Percentiles rank a stretch among this genome's conserved stretches.
These are phyloP conservation scores for Cladorrhinum sp. DNA, from an alignment of 2,329 filamentous ascomycete genomes.

Conservation along the genomic window DNA sequence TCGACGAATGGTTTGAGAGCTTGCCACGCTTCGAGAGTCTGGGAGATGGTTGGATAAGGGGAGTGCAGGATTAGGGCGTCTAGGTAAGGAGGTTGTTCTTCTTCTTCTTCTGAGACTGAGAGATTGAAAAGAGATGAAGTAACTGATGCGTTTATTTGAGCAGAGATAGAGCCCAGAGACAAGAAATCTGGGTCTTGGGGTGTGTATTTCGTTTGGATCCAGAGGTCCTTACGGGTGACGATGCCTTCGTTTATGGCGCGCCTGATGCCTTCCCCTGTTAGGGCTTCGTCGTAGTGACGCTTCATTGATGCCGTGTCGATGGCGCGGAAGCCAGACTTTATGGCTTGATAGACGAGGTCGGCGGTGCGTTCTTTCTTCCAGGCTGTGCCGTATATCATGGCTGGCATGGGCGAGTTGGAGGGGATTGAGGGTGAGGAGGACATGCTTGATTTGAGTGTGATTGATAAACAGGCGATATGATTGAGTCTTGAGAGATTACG, in stretches of 20 bases:
- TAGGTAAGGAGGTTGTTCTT: constrained; percentile 48
- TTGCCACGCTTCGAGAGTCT: constrained; percentile 63
- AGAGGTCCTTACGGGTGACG: constrained; percentile 57
- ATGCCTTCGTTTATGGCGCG: constrained; percentile 57
- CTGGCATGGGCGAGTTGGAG: constrained; percentile 42
- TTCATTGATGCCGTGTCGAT: constrained; percentile 79
- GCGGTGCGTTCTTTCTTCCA: constrained; percentile 74
- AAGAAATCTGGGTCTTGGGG: constrained; percentile 56
- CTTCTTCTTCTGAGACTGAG: constrained; percentile 29
- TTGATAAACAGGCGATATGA: not conserved
- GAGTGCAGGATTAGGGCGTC: constrained; percentile 74
- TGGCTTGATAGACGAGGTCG: constrained; percentile 64
- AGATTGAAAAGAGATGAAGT: constrained; percentile 65
- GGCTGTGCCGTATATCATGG: constrained; percentile 74
- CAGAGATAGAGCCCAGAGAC: constrained; percentile 61
- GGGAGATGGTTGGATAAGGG: constrained; percentile 41
- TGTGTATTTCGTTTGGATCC: constrained; percentile 83
- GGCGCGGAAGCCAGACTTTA: constrained; percentile 66
- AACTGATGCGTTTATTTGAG: constrained; percentile 68
- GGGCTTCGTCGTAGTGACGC: constrained; percentile 70
- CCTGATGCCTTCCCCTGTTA: constrained; percentile 66
- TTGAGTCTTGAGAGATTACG: not conserved
- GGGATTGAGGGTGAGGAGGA: not conserved
- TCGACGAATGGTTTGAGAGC: constrained; percentile 66
- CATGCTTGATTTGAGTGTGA: not conserved